Evolutionary conservation across 73 alveolate species (phyloP), one percentile per base, ranked within the genome.

Genomic region (Paramecium pentaurelia): DNA sequence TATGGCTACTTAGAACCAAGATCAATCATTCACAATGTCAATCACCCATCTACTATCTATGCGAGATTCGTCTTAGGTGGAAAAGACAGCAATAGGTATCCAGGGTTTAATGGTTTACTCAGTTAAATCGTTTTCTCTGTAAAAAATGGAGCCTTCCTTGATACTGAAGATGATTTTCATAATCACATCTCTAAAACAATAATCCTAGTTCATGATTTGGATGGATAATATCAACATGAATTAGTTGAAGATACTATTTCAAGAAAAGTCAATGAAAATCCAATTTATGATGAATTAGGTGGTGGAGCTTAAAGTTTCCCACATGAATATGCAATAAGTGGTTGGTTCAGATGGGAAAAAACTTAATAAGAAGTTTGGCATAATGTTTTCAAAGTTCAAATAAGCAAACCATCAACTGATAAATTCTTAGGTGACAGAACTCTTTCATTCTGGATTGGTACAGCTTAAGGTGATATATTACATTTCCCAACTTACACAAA

Each of bases 401-500:
- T 80, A 10, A 45, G 25, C 2, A 80, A 38, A 42, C 91, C 91
- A 25, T 80, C 91, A 1, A 80, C 91, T 3, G 91, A 80, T 47
- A 80, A 51, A 27, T 42, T 27, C 27, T 45, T 80, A 9, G 91
- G 91, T 0, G 91, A 80, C 16, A 80, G 91, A 80, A 80, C 91
- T 25, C 73, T 80, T 25, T 42, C 91, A 9, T 80, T 38, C 28
- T 80, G 91, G 91, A 27, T 80, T 42, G 91, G 91, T 45, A 80
- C 91, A 0, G 47, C 42, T 1, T 22, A 80, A 80, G 91, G 91
- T 20, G 91, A 77, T 32, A 80, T 80, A 12, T 42, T 86, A 45
- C 93, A 86, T 40, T 59, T 86, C 86, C 93, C 93, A 86, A 86
- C 93, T 10, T 86, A 86, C 36, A 59, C 93, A 25, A 58, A 86